Base-by-base conservation (phyloP, 495 filamentous ascomycete species). In the Talaromyces nanjingensis region DNA sequence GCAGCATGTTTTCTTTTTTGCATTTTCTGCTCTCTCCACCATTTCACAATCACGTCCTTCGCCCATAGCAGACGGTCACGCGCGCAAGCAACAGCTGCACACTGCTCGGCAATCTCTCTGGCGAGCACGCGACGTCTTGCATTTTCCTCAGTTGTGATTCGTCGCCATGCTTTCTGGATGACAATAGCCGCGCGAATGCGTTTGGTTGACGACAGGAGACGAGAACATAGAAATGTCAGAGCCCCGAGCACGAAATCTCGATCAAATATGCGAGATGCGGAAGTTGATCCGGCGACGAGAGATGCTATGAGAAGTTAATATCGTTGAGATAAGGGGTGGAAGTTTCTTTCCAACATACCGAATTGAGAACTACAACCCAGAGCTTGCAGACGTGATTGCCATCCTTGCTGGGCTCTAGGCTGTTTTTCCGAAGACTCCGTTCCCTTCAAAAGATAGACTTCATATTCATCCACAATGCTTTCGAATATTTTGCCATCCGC, bases 221-320 rank as follows among this genome's bases (percentile, higher is more conserved):
- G 79, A 4, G 85, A 88, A 53, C 84, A 86, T 7, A 90, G 81
- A 71, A 87, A 88, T 9, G 84, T 78, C 42, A 89, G 78, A 12
- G 76, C 76, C 12, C 81, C 78, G 49, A 87, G 69, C 0, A 82
- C 84, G 65, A 83, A 84, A 63, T 82, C 77, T 18, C 67, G 66
- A 61, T 80, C 75, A 54, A 81, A 82, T 45, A 82, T 68, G 34
- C 71, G 70, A 22, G 65, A 57, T 27, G 68, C 65, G 49, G 76
- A 72, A 49, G 69, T 69, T 5, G 68, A 65, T 16, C 78, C 74
- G 66, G 70, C 69, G 12, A 78, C 65, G 8, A 76, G 71, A 52
- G 63, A 66, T 56, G 75, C 75, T 77, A 53, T 12, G 2, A 16
- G 11, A 42, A n/a, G n/a, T 64, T 9, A 64, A 27, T n/a, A 55